A percentile compares a stretch with the other conserved stretches of the same genome.
Evolutionary conservation across 2,329 filamentous ascomycete genomes (phyloP).

Genomic region (Clonostachys solani): DNA sequence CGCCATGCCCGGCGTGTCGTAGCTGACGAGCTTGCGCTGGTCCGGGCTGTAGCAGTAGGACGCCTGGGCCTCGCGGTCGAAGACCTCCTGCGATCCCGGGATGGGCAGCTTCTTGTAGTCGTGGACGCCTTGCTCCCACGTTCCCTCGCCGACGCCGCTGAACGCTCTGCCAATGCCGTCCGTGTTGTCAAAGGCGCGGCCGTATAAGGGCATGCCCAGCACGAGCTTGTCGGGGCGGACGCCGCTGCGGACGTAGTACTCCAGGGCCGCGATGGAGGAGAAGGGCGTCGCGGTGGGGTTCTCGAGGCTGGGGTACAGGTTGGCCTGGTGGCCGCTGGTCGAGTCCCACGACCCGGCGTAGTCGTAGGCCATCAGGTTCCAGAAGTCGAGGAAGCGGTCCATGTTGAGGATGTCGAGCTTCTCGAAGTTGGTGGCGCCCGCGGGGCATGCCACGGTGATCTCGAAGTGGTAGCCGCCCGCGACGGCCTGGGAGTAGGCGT

Average conservation of each 20-base stretch:
- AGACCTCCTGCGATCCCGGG: slow-evolving; percentile 56
- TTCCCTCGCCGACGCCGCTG: slow-evolving; percentile 70
- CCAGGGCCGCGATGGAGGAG: slow-evolving; percentile 66
- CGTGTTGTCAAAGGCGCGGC: slow-evolving; percentile 77
- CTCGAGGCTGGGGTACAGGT: slow-evolving; percentile 57
- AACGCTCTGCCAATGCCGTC: slow-evolving; percentile 68
- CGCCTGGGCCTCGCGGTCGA: slow-evolving; percentile 62
- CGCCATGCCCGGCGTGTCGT: slow-evolving; percentile 68
- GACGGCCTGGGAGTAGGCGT: slow-evolving; percentile 46
- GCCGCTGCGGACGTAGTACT: slow-evolving; percentile 62
- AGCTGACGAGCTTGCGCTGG: slow-evolving; percentile 68
- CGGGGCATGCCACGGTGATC: slow-evolving; percentile 60
- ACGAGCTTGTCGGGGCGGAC: slow-evolving; percentile 72
- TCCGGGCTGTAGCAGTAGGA: slow-evolving; percentile 72
- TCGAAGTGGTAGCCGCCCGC: slow-evolving; percentile 49
- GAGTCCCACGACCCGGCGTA: slow-evolving; percentile 80
- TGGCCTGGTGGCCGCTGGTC: slow-evolving; percentile 72
- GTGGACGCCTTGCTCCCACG: slow-evolving; percentile 80
- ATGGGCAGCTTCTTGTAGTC: slow-evolving; percentile 85
- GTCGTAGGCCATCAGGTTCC: slow-evolving; percentile 87
- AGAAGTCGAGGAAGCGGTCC: slow-evolving; percentile 66
- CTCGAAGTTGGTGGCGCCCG: slow-evolving; percentile 57
- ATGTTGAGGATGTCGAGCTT: slow-evolving; percentile 60
- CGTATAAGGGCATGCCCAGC: slow-evolving; percentile 89
- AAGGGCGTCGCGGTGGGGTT: slow-evolving; percentile 71